A percentile compares a stretch with the other conserved stretches of the same genome.
Conservation (phyloP, 345 rosid genomes). For the Trapa bicornis region DNA sequence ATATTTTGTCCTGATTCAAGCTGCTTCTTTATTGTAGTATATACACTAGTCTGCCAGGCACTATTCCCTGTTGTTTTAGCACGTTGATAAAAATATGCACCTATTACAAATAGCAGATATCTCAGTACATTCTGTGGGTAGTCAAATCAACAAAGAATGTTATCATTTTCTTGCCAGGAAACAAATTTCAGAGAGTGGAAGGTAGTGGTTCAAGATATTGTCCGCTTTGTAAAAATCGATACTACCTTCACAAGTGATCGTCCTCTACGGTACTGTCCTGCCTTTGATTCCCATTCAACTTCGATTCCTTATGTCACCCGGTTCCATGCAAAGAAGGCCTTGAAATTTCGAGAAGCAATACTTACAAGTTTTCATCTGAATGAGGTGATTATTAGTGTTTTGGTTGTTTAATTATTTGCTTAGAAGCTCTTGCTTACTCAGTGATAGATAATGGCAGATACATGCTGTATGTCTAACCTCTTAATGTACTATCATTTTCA, state of each 20-base stretch:
- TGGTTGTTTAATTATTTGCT: not conserved
- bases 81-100: not conserved
- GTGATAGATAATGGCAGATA: not conserved
- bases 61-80: not conserved
- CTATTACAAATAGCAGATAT: not conserved
- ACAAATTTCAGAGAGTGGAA: slow-evolving; percentile 88
- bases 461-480: not conserved
- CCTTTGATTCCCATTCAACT: slow-evolving; percentile 56
- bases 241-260: slow-evolving; percentile 30
- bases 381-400: slow-evolving; percentile 40
- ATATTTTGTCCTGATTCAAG: not conserved
- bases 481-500: slow-evolving; percentile 20
- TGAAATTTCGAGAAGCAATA: slow-evolving; percentile 72
- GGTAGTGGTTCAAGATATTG: slow-evolving; percentile 71
- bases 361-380: slow-evolving; percentile 72
- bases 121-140: not conserved
- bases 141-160: not conserved
- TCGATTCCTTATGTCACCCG: slow-evolving; percentile 65
- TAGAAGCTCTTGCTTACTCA: not conserved
- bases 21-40: not conserved
- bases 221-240: slow-evolving; percentile 44
- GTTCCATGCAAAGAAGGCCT: slow-evolving; percentile 73
- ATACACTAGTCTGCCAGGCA: not conserved
- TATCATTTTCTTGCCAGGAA: slow-evolving; percentile 33
- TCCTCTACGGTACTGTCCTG: slow-evolving; percentile 67